Conservation (phyloP, 805 yeast species). For the Priceomyces carsonii region DNA sequence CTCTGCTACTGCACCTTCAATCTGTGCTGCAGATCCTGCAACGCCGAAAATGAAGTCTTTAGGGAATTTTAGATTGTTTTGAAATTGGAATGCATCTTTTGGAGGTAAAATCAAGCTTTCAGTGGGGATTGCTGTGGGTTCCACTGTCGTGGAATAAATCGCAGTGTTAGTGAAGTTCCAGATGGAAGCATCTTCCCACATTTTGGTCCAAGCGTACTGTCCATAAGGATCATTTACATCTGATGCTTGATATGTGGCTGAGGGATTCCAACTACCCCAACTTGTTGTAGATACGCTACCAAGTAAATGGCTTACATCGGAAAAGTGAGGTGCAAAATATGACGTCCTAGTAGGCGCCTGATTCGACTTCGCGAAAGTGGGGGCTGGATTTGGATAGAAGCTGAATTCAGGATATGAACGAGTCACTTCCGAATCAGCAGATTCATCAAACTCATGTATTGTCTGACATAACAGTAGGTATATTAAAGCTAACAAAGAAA, state of each 20-base stretch:
- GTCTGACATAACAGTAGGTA: too few species aligned
- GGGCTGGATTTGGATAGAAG: too few species aligned
- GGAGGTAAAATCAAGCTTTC: constrained; percentile 16
- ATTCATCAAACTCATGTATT: too few species aligned
- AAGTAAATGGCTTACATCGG: constrained; percentile 4
- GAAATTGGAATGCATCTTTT: constrained; percentile 15
- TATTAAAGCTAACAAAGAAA: too few species aligned
- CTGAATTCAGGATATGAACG: too few species aligned
- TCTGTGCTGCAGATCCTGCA: constrained; percentile 35
- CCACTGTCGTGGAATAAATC: constrained; percentile 15
- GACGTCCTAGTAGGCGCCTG: constrained; percentile 7
- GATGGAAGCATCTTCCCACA: constrained; percentile 15
- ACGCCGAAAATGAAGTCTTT: constrained; percentile 25
- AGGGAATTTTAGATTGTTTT: constrained; percentile 14
- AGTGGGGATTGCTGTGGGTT: constrained; percentile 18
- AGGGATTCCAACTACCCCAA: constrained; percentile 18
- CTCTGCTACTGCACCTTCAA: constrained; percentile 35
- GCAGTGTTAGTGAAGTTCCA: constrained; percentile 14
- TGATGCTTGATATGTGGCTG: constrained; percentile 10
- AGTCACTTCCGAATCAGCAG: too few species aligned
- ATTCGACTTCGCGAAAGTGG: too few species aligned
- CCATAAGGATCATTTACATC: constrained; percentile 21
- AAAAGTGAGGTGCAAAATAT: constrained; percentile 8
- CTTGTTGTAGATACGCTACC: constrained; percentile 14
- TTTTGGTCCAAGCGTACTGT: constrained; percentile 18